These are phyloP conservation scores for Aspergillus avenaceus DNA, from an alignment of 495 filamentous ascomycete genomes.

Conservation along the genomic window DNA sequence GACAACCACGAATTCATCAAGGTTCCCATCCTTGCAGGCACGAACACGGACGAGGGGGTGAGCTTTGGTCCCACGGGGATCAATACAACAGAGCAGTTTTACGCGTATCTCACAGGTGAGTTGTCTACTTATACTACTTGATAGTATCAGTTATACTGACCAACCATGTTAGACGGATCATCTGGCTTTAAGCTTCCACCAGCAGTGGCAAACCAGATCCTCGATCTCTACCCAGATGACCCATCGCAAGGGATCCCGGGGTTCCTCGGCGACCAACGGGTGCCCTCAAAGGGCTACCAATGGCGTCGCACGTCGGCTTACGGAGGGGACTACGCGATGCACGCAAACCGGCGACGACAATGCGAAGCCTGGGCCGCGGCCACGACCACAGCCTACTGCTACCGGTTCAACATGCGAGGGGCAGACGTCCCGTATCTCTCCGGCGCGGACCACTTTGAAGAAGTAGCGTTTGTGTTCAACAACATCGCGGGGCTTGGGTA, in stretches of 20 bases:
- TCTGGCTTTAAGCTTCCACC: constrained; percentile 29
- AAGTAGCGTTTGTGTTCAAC: constrained; percentile 59
- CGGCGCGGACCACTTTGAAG: constrained; percentile 56
- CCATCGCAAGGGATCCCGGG: constrained; percentile 42
- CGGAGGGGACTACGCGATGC: constrained; percentile 52
- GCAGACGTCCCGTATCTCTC: constrained; percentile 28
- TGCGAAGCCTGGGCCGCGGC: constrained; percentile 48
- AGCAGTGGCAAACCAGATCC: constrained; percentile 33
- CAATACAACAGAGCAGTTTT: constrained; percentile 43
- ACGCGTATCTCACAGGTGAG: constrained; percentile 39
- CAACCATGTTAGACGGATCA: constrained; percentile 15
- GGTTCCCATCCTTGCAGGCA: constrained; percentile 45
- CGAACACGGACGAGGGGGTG: constrained; percentile 48
- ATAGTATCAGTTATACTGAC: background rate
- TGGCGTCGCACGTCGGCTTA: constrained; percentile 52
- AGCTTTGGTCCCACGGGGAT: constrained; percentile 40
- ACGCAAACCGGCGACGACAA: constrained; percentile 50
- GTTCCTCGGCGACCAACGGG: constrained; percentile 38
- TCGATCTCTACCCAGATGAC: constrained; percentile 48
- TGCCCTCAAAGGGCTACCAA: constrained; percentile 31
- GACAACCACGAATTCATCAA: constrained; percentile 37
- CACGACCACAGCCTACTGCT: constrained; percentile 52
- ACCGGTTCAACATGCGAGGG: constrained; percentile 54
- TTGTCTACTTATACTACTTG: background rate
- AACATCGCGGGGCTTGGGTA: constrained; percentile 50